Base-by-base conservation (phyloP, 805 yeast genomes). In the Metschnikowia amazonensis region DNA sequence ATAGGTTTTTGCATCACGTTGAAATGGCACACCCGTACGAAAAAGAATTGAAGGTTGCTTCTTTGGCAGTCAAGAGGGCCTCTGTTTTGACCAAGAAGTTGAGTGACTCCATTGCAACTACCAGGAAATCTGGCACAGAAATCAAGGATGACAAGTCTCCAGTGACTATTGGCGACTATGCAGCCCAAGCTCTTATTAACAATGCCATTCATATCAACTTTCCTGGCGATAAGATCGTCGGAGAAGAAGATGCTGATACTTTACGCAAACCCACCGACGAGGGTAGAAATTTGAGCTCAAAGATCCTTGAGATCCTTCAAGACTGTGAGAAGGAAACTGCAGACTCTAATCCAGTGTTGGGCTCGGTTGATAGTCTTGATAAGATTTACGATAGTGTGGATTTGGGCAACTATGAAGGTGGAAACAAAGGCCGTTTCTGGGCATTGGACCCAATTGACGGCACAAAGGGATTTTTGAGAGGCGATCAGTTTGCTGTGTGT, bases 361-460 rank as follows among this genome's bases (percentile, higher is more conserved):
- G 84, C 2, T 37, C 51, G 0, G 67, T 84, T 34, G 50, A 58
- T 9, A 60, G 72, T 3, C 60, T 76, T 27, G 71, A 74, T 1
- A 74, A 77, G 27, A 74, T 92, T 40, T 76, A 77, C 52, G 72
- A 77, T 5, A 74, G 84, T 21, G 86, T 94, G 46, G 96, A 89
- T 60, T 67, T 74, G 48, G 99, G 99, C 39, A 75, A 79, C 58
- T 86, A 86, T 32, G 63, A 74, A 50, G 98, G 97, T 44, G 96
- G 97, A 4, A 55, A 67, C 27, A 70, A 65, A 30, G 95, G 96
- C 20, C 74, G 99, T 50, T 81, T 88, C 62, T 94, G 99, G 99
- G 96, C 97, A 0, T 70, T 94, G 59, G 99, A 94, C 60, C 99
- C 99, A 32, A 90, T 94, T 50, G 99, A 94, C 61, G 99, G 99